These are phyloP conservation scores for Macrotyloma uniflorum DNA, from an alignment of 306 rosid genomes.

Conservation along the genomic window DNA sequence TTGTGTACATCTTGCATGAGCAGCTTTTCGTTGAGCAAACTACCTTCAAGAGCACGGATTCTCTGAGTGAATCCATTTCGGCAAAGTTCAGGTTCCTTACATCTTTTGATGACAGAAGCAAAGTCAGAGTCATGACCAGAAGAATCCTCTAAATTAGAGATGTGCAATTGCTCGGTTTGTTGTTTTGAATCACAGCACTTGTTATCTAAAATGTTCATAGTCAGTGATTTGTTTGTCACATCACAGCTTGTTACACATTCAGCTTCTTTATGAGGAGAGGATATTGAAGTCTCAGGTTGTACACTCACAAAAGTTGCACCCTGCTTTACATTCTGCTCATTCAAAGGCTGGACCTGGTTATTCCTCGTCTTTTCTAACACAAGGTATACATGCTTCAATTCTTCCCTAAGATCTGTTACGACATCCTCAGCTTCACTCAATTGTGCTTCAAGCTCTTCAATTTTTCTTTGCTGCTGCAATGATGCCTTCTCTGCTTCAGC, in stretches of 20 bases:
- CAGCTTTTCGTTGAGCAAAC: conserved; percentile 45
- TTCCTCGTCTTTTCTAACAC: conserved; percentile 57
- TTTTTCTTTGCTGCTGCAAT: conserved; percentile 51
- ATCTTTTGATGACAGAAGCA: conserved; percentile 57
- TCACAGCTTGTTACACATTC: conserved; percentile 43
- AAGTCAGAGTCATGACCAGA: conserved; percentile 49
- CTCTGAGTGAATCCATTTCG: conserved; percentile 72
- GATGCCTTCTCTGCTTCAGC: conserved; percentile 58
- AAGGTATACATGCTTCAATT: conserved; percentile 50
- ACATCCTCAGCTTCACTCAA: conserved; percentile 78
- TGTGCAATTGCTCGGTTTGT: conserved; percentile 37
- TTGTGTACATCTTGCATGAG: conserved; percentile 39
- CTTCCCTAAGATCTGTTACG: conserved; percentile 69
- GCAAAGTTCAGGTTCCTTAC: conserved; percentile 55
- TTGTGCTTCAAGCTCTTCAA: conserved; percentile 76
- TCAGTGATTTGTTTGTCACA: conserved; percentile 30
- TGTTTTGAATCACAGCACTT: conserved; percentile 33
- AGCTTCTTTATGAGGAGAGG: conserved; percentile 36
- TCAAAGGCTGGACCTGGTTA: conserved; percentile 37
- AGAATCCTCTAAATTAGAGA: conserved; percentile 47
- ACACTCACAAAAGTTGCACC: conserved; percentile 36
- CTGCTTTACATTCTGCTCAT: conserved; percentile 38
- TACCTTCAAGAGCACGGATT: conserved; percentile 70
- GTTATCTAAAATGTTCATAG: conserved; percentile 34
- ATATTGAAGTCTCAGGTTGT: conserved; percentile 21